phyloP scores from a whole-genome alignment of 192 early-diverging fungal species.

The Spinellus fusiger region DNA sequence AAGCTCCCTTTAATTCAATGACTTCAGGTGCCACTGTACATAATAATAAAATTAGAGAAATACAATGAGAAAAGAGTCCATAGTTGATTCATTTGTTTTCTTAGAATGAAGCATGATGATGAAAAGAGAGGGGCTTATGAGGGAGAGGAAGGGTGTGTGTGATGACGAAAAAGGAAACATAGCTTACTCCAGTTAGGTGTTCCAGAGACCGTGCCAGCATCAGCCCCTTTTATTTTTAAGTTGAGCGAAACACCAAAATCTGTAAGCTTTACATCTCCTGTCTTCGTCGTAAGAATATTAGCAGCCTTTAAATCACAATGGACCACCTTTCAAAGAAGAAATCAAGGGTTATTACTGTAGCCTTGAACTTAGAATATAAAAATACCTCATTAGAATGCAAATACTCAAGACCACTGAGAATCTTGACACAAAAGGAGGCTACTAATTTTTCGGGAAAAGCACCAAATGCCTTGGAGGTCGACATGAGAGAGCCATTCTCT shows the following conservation, averaged over 20 bases:
- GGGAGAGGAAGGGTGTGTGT: neutral
- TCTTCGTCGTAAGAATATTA: slow-evolving; percentile 95
- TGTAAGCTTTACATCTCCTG: slow-evolving; percentile 88
- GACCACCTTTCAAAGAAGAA: slow-evolving; percentile 45
- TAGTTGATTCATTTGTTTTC: neutral
- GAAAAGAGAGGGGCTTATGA: too few relatives aligned
- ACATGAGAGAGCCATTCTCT: slow-evolving; percentile 89
- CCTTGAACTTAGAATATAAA: too few relatives aligned
- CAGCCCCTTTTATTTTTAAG: slow-evolving; percentile 64
- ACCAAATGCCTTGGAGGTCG: slow-evolving; percentile 84
- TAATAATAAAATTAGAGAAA: neutral
- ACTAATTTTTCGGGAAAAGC: slow-evolving; percentile 87
- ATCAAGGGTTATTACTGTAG: neutral
- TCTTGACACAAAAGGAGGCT: slow-evolving; percentile 79
- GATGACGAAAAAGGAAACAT: neutral
- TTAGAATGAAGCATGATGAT: neutral
- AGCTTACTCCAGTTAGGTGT: slow-evolving; percentile 75
- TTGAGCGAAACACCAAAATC: slow-evolving; percentile 96
- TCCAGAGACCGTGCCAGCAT: slow-evolving; percentile 66
- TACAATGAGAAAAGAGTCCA: neutral
- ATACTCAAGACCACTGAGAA: slow-evolving; percentile 85
- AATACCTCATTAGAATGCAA: slow-evolving; percentile 82
- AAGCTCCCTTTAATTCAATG: slow-evolving; percentile 87
- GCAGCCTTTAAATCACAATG: slow-evolving; percentile 96
- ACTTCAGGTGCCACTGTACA: slow-evolving; percentile 75